Evolutionary conservation across 2,329 filamentous ascomycete genomes (phyloP), one percentile per base, ranked within the genome.

Genomic region (Cadophora sp.): DNA sequence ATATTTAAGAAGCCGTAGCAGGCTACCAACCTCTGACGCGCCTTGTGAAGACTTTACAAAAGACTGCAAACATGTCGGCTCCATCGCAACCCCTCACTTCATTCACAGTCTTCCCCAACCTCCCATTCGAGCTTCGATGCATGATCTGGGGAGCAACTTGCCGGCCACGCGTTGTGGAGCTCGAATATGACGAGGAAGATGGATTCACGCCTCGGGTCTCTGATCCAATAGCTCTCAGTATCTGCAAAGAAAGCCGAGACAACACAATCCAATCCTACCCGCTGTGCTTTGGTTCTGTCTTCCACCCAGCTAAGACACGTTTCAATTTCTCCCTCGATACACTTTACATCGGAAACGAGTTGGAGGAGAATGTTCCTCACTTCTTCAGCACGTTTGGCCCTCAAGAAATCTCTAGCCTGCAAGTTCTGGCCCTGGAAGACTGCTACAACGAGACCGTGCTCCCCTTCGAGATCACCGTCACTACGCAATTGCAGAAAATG

Each of bases 281-380:
- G 7, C 51, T 70, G 1, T 70, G 60, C 58, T 73, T 73, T 39
- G 70, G 70, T 6, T 62, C 67, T 5, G 53, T 68, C 16, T 68
- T 66, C 43, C 58, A 66, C 47, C 66, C 65, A 1, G 36, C 66
- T 0, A 67, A 43, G n/a, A 67, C 66, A 14, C 62, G 61, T 8
- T 71, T 73, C 65, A 73, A 73, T 45, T 68, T 72, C 27, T 50
- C 58, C 1, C 36, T 72, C 8, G 72, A 73, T 45, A 71, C 66
- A 1, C 55, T 72, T 1, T 70, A 62, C 48, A 45, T 73, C 16
- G 64, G 55, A 16, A 60, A 59, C 16, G 59, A 58, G 20, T 30
- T 65, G 2, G 58, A 69, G n/a, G 59, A 66, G 8, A n/a, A 59
- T 13, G 58, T 72, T 9, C 64, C 69, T 18, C 69, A 72, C 47